Conservation (phyloP, 305 asterid species). For the Solanum aculeatissimum region DNA sequence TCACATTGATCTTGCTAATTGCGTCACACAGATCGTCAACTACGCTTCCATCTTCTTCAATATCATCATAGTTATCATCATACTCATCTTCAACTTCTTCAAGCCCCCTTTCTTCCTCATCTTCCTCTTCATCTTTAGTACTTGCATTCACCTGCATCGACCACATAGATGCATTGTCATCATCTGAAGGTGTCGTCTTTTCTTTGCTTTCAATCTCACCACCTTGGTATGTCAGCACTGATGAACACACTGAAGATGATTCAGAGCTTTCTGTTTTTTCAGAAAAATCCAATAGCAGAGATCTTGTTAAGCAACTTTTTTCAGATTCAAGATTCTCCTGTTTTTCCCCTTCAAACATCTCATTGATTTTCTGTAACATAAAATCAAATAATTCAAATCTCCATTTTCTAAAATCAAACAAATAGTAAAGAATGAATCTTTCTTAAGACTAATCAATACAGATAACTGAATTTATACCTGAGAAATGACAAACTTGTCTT, state of each 20-base stretch:
- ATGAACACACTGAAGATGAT: slow-evolving; percentile 26
- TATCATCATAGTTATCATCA: slow-evolving; percentile 8
- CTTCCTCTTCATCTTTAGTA: slow-evolving; percentile 29
- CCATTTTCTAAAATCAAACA: not conserved
- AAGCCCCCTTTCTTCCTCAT: slow-evolving; percentile 1
- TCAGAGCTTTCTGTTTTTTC: slow-evolving; percentile 38
- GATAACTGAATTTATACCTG: slow-evolving; percentile 24
- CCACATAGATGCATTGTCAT: slow-evolving; percentile 53
- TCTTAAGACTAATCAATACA: not conserved
- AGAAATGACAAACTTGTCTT: slow-evolving; percentile 29
- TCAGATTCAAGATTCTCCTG: slow-evolving; percentile 25
- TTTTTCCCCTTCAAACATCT: slow-evolving; percentile 17
- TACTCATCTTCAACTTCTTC: slow-evolving; percentile 2
- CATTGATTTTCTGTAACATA: slow-evolving; percentile 6
- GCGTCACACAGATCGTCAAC: slow-evolving; percentile 67
- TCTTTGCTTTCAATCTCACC: slow-evolving; percentile 12
- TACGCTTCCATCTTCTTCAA: slow-evolving; percentile 1
- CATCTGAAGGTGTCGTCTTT: slow-evolving; percentile 21
- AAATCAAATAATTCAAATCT: not conserved
- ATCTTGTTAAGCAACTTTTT: slow-evolving; percentile 41
- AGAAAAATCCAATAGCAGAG: slow-evolving; percentile 65
- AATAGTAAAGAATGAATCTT: not conserved
- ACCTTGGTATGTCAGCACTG: slow-evolving; percentile 29
- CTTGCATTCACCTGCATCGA: slow-evolving; percentile 77
- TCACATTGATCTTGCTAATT: slow-evolving; percentile 48